Conservation (phyloP, 1,139 yeast genomes). For the Nematodospora anomalae region DNA sequence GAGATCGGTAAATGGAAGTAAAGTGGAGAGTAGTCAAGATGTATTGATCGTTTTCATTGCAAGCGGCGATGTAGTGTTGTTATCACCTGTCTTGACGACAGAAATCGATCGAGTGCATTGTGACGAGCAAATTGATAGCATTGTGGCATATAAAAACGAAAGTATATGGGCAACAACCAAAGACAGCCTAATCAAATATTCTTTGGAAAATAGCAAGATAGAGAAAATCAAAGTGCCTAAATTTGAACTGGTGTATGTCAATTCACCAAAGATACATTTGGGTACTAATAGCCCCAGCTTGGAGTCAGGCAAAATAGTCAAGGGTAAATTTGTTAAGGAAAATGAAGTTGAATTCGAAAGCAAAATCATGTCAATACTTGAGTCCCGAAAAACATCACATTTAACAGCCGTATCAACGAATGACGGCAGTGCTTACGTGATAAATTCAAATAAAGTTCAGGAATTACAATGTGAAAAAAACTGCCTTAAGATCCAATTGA, state of each 20-base stretch:
- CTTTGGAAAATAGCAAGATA: constrained; percentile 4
- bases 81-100: constrained; percentile 38
- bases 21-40: constrained; percentile 4
- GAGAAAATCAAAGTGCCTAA: constrained; percentile 4
- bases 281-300: constrained; percentile 5
- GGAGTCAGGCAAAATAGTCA: constrained; percentile 8
- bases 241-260: constrained; percentile 2
- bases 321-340: constrained; percentile 7
- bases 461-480: constrained; percentile 1
- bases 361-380: background rate
- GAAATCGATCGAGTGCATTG: constrained; percentile 31
- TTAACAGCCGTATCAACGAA: constrained; percentile 5
- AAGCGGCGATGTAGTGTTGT: constrained; percentile 39
- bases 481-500: constrained; percentile 1
- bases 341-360: constrained; percentile 5
- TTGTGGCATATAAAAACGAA: constrained; percentile 9
- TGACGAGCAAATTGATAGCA: constrained; percentile 12
- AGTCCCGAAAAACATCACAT: background rate
- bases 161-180: constrained; percentile 9
- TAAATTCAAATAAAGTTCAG: background rate
- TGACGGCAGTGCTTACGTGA: background rate
- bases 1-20: constrained; percentile 12
- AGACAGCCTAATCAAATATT: constrained; percentile 4
- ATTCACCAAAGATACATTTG: constrained; percentile 1
- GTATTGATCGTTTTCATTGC: constrained; percentile 37